Percentiles rank a stretch among this genome's conserved stretches.
Evolutionary conservation across 192 early-diverging fungal genomes (phyloP).

Genomic region (Pilaira anomala): DNA sequence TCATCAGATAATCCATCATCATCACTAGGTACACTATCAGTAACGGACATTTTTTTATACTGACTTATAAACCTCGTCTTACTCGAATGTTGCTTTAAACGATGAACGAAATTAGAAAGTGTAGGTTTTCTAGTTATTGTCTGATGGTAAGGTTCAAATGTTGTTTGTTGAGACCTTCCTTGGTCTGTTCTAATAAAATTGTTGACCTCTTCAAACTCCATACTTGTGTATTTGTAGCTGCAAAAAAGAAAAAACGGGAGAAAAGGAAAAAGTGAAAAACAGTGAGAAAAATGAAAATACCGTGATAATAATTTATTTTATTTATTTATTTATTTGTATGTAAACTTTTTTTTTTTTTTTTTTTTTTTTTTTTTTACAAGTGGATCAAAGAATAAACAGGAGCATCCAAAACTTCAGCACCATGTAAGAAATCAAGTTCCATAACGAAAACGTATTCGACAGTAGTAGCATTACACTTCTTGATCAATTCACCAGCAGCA

Average conservation of each 20-base stretch:
- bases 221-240: neutral
- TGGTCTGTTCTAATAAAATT: neutral
- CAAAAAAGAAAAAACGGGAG: neutral
- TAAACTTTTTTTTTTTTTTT: no score
- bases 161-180: neutral
- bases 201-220: slow-evolving; percentile 7
- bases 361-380: slow-evolving; percentile 19
- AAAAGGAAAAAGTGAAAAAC: neutral
- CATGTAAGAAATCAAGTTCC: slow-evolving; percentile 84
- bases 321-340: no score
- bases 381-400: slow-evolving; percentile 88
- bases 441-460: slow-evolving; percentile 91
- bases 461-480: slow-evolving; percentile 65
- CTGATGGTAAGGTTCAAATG: no score
- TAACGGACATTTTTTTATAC: slow-evolving; percentile 1
- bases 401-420: slow-evolving; percentile 71
- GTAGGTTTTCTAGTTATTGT: slow-evolving; percentile 8
- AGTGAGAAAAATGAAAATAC: neutral
- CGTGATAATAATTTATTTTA: no score
- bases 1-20: neutral
- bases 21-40: slow-evolving; percentile 7
- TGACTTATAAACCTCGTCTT: slow-evolving; percentile 4
- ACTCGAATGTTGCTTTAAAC: slow-evolving; percentile 11
- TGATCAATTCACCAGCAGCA: slow-evolving; percentile 66
- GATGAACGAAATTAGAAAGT: neutral